Evolutionary conservation across 2,329 filamentous ascomycete genomes (phyloP), one percentile per base, ranked within the genome.

Genomic region (Incumbomyces lentus): DNA sequence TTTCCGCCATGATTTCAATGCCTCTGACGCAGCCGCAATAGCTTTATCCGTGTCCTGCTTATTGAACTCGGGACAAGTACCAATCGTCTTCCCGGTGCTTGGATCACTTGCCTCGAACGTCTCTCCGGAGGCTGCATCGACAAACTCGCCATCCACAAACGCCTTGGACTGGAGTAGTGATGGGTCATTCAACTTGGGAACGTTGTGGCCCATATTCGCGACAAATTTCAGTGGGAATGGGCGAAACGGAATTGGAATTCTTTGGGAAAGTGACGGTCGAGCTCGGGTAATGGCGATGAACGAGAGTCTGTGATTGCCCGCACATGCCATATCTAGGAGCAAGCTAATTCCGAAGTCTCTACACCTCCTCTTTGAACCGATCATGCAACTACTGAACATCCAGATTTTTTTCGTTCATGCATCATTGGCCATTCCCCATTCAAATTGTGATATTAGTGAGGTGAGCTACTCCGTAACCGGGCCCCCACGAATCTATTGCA

Each of bases 111-210:
- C 86, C 63, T 92, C 82, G 65, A 96, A 98, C 38, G 87, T 95
- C 75, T 93, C 81, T 61, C 87, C 86, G 1, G 87, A 94, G 60
- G 80, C 78, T 57, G 90, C 86, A 57, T 76, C 75, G 52, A 93
- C 78, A 86, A 89, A 98, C 75, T 94, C 77, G 60, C 92, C 92
- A 63, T 98, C 90, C 60, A 96, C 81, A 62, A 90, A 95, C 59
- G 80, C 69, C 62, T 89, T 78, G 57, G 82, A 79, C 71, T 93
- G 95, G 59, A 96, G 78, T 50, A 98, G 76, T 18, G 83, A 86
- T 31, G 78, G 77, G 57, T 90, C 85, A 60, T 81, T 85, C 59
- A 90, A 78, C 82, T 57, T 54, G 31, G 55, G 55, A 11, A 53
- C 54, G 34, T 52, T 52, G 35, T 54, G 52, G 17, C 42, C 42